phyloP scores from a whole-genome alignment of 2,329 filamentous ascomycete species.

The Fusarium staphyleae region DNA sequence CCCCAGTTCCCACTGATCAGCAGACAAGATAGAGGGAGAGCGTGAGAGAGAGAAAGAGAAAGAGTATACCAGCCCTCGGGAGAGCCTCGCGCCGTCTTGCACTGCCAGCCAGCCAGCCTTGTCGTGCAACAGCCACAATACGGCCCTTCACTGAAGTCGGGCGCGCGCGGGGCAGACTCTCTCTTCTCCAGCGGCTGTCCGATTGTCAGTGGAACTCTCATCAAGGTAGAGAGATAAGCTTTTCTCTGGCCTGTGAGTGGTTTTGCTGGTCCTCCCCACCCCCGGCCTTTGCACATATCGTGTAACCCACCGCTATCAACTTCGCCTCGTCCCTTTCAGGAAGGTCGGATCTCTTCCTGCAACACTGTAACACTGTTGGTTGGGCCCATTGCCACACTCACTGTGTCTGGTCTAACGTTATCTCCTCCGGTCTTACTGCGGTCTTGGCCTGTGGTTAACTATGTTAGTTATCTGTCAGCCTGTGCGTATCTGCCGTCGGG shows the following conservation, averaged over 20 bases:
- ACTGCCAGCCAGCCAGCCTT: too few relatives aligned
- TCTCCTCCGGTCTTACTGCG: slow-evolving; percentile 23
- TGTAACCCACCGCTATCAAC: slow-evolving; percentile 28
- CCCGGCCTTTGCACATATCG: neutral
- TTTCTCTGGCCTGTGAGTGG: neutral
- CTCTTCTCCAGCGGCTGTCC: too few relatives aligned
- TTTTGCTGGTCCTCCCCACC: neutral
- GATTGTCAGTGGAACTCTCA: too few relatives aligned
- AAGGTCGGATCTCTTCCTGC: slow-evolving; percentile 19
- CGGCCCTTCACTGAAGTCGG: neutral
- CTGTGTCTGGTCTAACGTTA: neutral
- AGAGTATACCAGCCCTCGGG: too few relatives aligned
- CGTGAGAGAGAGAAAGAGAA: too few relatives aligned
- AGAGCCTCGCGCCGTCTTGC: neutral
- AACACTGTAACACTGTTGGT: neutral
- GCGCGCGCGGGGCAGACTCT: slow-evolving; percentile 13
- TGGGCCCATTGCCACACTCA: neutral
- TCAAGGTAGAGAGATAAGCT: slow-evolving; percentile 9
- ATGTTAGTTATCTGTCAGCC: slow-evolving; percentile 31
- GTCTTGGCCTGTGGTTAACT: slow-evolving; percentile 26
- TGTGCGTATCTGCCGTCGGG: slow-evolving; percentile 25
- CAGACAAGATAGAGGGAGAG: slow-evolving; percentile 19
- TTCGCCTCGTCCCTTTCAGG: slow-evolving; percentile 23
- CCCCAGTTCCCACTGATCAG: slow-evolving; percentile 12
- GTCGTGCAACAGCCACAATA: too few relatives aligned